A percentile compares a stretch with the other conserved stretches of the same genome.
Conservation (phyloP, 192 early-diverging fungal genomes). For the Allomyces arbusculus region DNA sequence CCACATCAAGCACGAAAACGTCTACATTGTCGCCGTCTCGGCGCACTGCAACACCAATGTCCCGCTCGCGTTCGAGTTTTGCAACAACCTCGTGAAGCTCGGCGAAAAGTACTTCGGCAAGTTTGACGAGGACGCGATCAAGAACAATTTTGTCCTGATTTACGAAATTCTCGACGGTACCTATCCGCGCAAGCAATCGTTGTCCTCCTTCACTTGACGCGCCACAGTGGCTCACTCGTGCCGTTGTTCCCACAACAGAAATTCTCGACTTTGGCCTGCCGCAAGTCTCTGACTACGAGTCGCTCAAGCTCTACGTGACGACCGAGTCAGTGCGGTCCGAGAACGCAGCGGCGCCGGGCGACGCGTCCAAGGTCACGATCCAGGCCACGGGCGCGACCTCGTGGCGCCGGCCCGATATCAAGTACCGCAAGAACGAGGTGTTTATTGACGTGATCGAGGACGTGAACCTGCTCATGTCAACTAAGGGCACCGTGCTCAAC, state of each 20-base stretch:
- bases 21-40: constrained; percentile 68
- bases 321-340: constrained; percentile 26
- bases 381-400: constrained; percentile 88
- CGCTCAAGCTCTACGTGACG: constrained; percentile 67
- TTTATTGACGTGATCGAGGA: constrained; percentile 98
- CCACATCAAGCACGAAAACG: constrained; percentile 90
- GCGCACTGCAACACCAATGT: constrained; percentile 54
- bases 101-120: constrained; percentile 57
- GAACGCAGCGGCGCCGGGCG: constrained; percentile 1
- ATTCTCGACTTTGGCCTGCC: constrained; percentile 74
- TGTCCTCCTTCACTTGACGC: neutral
- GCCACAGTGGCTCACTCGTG: neutral
- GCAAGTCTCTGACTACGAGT: constrained; percentile 65
- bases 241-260: constrained; percentile 17
- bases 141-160: constrained; percentile 70
- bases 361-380: constrained; percentile 64
- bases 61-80: constrained; percentile 61
- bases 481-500: constrained; percentile 69
- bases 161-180: constrained; percentile 64
- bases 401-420: constrained; percentile 83
- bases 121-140: constrained; percentile 65
- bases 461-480: constrained; percentile 76
- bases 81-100: constrained; percentile 50
- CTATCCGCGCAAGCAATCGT: neutral
- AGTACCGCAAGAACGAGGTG: constrained; percentile 93